These are phyloP conservation scores for Sarocladium kiliense DNA, from an alignment of 2,329 filamentous ascomycete genomes.

Conservation along the genomic window DNA sequence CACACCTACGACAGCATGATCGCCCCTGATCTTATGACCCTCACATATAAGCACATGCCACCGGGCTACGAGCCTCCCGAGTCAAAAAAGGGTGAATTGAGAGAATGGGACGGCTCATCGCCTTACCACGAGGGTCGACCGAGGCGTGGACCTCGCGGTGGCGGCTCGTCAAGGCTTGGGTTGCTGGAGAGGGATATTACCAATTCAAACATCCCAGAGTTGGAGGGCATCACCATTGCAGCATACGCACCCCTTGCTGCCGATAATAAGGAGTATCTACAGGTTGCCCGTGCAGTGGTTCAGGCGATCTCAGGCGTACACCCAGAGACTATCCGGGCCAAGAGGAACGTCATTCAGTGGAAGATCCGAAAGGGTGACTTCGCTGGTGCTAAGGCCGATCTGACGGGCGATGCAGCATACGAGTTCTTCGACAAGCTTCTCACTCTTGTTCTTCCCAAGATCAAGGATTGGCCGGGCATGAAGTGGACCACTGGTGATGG, in stretches of 20 bases:
- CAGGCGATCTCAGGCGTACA: conserved; percentile 81
- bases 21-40: conserved; percentile 79
- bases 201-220: conserved; percentile 79
- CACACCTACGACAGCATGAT: conserved; percentile 88
- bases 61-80: conserved; percentile 61
- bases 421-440: conserved; percentile 89
- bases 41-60: conserved; percentile 81
- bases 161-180: conserved; percentile 56
- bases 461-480: conserved; percentile 89
- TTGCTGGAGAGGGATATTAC: conserved; percentile 68
- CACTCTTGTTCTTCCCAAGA: conserved; percentile 84
- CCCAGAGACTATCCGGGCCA: conserved; percentile 64
- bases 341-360: conserved; percentile 69
- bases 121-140: conserved; percentile 93
- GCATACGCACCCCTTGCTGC: conserved; percentile 65
- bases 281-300: conserved; percentile 77
- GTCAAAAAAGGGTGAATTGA: conserved; percentile 57
- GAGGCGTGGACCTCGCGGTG: conserved; percentile 76
- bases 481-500: conserved; percentile 67
- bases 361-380: conserved; percentile 65
- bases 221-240: conserved; percentile 78
- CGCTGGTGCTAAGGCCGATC: conserved; percentile 69
- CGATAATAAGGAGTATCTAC: conserved; percentile 67
- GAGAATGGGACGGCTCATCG: conserved; percentile 82
- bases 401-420: conserved; percentile 76